Evolutionary conservation across 176 grass and related monocot genomes (phyloP), one percentile per base, ranked within the genome.

Genomic region (Phragmites australis): DNA sequence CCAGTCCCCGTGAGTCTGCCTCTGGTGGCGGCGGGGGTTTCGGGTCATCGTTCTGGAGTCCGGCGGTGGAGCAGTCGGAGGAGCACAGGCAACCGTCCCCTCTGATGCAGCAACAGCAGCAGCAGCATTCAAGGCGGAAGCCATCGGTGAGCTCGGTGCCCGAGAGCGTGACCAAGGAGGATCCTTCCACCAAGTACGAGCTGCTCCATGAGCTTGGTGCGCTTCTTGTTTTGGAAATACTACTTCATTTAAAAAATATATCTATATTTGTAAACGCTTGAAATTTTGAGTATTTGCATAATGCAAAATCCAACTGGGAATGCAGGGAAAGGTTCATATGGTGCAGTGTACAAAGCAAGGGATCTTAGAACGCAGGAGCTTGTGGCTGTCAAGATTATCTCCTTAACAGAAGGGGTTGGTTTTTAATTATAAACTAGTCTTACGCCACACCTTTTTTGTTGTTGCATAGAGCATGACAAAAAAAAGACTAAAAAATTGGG

Each of bases 271-370:
- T 54, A 70, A 63, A 65, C 76, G 11, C 43, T 84, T 81, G 53
- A 55, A 74, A 15, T 49, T 57, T 62, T 13, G 45, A 79, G 42
- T 8, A 48, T 80, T 86, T 93, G 48, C 23, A 19, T 79, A 72
- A 76, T 84, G 39, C 74, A 82, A 50, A 73, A 59, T 60, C 77
- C 64, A 54, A 68, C 57, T 43, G 55, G 19, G 68, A 78, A 76
- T 90, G 84, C 86, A 99, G 96, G 96, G 30, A 95, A 99, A 89
- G 96, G 96, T 80, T 99, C 96, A 29, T 99, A 99, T 89, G 96
- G 96, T 73, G 96, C 96, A 17, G 96, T 99, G 31, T 99, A 99
- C 85, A 99, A 99, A 92, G 96, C 96, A 56, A 99, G 92, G 76
- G 96, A 99, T 88, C 77, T 95, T 40, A 95, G 82, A 78, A 99